Base-by-base conservation (phyloP, 2,329 filamentous ascomycete species). In the Celoporthe dispersa region DNA sequence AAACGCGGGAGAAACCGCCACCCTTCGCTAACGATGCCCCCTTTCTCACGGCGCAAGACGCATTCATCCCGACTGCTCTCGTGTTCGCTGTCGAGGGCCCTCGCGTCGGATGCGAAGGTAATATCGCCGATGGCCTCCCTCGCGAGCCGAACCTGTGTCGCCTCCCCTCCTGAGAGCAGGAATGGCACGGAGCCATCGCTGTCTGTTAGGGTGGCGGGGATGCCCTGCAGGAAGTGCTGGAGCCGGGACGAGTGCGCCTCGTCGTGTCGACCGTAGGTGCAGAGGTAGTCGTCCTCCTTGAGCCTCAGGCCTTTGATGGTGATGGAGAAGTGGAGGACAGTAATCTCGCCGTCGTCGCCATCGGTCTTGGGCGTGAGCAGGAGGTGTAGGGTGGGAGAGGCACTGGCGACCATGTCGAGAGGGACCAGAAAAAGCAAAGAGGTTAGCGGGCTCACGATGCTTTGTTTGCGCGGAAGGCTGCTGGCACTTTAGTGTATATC, bases 1-100 rank as follows among this genome's bases (percentile, higher is more conserved):
- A 68, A 61, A 5, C 35, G 53, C 55, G 70, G 68, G n/a, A 71
- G 25, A 39, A 70, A 71, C 19, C 51, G 33, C 25, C 31, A 44
- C 7, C 70, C 64, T 14, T 51, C 60, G 2, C 64, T 64, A 25
- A 68, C 12, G 1, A 70, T 3, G 11, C 68, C 68, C 1, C 60
- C 60, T 12, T 66, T 25, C 9, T 70, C 68, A 28, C 65, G 39
- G 55, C 57, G 68, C 5, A 70, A 51, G 55, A n/a, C 33, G 11
- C 6, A 14, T 9, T 35, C 16, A 37, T 44, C 65, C 41, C 6
- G 31, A 33, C 53, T 39, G 3, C 22, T 35, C 35, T 55, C 28
- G 14, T 22, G 48, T 7, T 28, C 44, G 1, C 2, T 9, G 14
- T 65, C 35, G 25, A 12, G 19, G 12, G 39, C 35, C 16, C 39